These are phyloP conservation scores for Adansonia rubrostipa DNA, from an alignment of 441 rosid genomes.

Conservation along the genomic window DNA sequence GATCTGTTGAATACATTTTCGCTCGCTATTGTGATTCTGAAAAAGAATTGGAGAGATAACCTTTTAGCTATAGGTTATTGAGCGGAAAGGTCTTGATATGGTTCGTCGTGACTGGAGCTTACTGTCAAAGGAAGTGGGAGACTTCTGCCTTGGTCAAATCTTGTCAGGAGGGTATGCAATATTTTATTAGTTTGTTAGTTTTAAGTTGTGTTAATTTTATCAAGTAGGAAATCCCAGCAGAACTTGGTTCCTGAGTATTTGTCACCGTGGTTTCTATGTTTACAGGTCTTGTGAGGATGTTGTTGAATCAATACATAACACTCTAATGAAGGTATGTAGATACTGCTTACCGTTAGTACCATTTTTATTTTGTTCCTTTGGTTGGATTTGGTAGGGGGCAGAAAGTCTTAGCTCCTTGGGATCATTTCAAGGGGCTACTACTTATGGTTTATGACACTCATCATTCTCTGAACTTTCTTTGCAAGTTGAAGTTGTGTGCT, in stretches of 20 bases:
- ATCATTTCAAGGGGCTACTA: conserved; percentile 11
- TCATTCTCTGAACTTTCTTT: conserved; percentile 16
- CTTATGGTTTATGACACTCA: background rate
- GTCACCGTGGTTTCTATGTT: conserved; percentile 30
- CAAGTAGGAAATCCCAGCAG: conserved; percentile 19
- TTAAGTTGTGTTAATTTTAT: conserved; percentile 11
- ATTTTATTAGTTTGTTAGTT: background rate
- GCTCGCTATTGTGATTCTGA: conserved; percentile 18
- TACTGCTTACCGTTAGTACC: background rate
- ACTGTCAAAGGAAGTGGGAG: conserved; percentile 92
- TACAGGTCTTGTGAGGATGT: conserved; percentile 95
- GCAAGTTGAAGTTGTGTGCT: background rate
- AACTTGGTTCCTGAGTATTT: conserved; percentile 20
- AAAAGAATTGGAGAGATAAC: conserved; percentile 31
- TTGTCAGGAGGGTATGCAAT: conserved; percentile 81
- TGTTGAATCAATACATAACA: conserved; percentile 80
- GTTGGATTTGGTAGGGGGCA: background rate
- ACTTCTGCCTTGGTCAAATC: conserved; percentile 79
- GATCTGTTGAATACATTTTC: conserved; percentile 18
- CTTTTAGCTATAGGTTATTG: conserved; percentile 71
- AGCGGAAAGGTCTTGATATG: conserved; percentile 98
- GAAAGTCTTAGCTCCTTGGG: background rate
- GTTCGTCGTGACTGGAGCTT: conserved; percentile 99
- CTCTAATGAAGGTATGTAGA: conserved; percentile 74
- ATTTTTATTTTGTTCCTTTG: conserved; percentile 2